Evolutionary conservation across 2,329 filamentous ascomycete genomes (phyloP), one percentile per base, ranked within the genome.

Genomic region (Hymenoscyphus occultus): DNA sequence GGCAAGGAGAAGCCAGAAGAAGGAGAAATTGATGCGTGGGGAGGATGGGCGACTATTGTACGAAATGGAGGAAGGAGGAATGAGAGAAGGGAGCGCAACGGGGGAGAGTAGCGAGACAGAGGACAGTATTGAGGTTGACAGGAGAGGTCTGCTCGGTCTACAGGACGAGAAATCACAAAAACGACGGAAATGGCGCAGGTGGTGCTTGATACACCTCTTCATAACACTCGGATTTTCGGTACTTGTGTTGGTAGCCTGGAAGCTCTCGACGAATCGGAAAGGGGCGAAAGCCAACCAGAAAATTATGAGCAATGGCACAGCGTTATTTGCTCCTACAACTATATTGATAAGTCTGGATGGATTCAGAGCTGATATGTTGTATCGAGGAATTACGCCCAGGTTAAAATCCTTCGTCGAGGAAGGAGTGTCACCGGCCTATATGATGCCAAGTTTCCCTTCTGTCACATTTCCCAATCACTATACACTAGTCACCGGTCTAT

Each of bases 381-480:
- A 90, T 68, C 88, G 93, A 14, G 90, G 89, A 0, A 79, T 98
- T 39, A 97, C 94, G 0, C 95, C 94, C 0, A 88, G 89, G 1
- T 81, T 99, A 9, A 91, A 87, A 71, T 83, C 87, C 1, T 73
- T 99, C 69, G 82, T 97, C 67, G 84, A 86, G 66, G 87, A 92
- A 69, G 95, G 95, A 39, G 88, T 98, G 12, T 97, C 93, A 5
- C 94, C 95, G 2, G 84, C 87, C 69, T 97, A 94, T 78, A 97
- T 99, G 93, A 84, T 87, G 6, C 95, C 95, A 0, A 96, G 92
- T 48, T 99, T 99, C 70, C 95, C 95, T 0, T 96, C 92, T 28
- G 92, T 99, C 57, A 99, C 95, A 0, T 99, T 99, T 72, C 95
- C 95, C 13, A 94, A 98, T 72, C 95, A 98, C 77, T 97, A 94